Conservation (phyloP, 352 stramenopile genomes). For the Peronosclerospora sorghi region DNA sequence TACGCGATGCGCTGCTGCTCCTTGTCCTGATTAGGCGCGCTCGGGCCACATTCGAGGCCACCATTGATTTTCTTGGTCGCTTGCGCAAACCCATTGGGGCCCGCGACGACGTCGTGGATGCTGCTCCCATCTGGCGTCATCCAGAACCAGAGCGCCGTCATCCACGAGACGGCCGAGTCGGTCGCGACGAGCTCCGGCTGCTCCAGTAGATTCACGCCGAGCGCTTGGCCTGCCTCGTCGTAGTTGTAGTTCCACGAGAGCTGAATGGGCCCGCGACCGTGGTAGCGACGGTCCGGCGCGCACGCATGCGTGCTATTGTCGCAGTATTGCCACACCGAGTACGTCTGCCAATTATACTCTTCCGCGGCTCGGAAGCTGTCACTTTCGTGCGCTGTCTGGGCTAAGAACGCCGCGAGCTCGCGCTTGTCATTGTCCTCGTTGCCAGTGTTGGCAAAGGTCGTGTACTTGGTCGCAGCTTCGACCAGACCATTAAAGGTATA, state of each 20-base stretch:
- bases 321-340: slow-evolving; percentile 33
- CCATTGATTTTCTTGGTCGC: background rate
- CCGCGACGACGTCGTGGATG: background rate
- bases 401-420: slow-evolving; percentile 34
- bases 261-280: background rate
- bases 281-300: slow-evolving; percentile 24
- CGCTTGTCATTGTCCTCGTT: slow-evolving; percentile 28
- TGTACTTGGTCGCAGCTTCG: slow-evolving; percentile 28
- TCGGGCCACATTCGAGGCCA: background rate
- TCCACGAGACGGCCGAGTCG: background rate
- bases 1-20: background rate
- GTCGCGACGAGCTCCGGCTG: background rate
- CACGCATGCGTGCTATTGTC: slow-evolving; percentile 26
- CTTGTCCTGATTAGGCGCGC: background rate
- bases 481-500: slow-evolving; percentile 24
- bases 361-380: slow-evolving; percentile 30
- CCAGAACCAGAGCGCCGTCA: background rate
- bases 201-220: background rate
- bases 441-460: slow-evolving; percentile 31
- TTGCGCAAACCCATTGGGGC: background rate
- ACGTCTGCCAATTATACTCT: slow-evolving; percentile 28
- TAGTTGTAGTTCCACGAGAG: too few relatives aligned
- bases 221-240: background rate
- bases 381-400: slow-evolving; percentile 30
- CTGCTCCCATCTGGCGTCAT: background rate